A percentile compares a stretch with the other conserved stretches of the same genome.
Conservation (phyloP, 1,139 yeast genomes). For the Lodderomyces beijingensis region DNA sequence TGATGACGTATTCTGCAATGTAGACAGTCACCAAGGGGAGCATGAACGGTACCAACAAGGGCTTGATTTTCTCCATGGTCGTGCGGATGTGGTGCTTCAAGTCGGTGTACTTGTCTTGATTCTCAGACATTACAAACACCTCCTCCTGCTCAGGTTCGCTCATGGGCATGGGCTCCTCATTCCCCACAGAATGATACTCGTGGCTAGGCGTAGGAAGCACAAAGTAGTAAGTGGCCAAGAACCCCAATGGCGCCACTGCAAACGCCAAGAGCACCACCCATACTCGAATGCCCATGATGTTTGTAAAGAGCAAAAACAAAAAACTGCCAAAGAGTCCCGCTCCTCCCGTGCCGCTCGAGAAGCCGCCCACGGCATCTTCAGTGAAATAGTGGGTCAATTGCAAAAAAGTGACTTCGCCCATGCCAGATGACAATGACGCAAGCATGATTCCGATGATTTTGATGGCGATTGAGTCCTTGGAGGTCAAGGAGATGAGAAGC, state of each 20-base stretch:
- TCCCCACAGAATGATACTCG: constrained; percentile 7
- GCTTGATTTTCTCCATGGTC: constrained; percentile 44
- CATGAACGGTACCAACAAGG: constrained; percentile 68
- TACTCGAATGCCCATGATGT: constrained; percentile 28
- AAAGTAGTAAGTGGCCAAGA: constrained; percentile 24
- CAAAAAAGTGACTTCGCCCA: constrained; percentile 86
- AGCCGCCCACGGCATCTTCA: constrained; percentile 61
- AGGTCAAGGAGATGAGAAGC: constrained; percentile 56
- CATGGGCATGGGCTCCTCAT: no score
- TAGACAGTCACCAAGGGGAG: constrained; percentile 80
- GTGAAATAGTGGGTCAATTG: constrained; percentile 71
- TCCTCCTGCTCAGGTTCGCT: not conserved
- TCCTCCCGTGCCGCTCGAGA: constrained; percentile 93
- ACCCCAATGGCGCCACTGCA: constrained; percentile 35
- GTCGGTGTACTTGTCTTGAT: no score
- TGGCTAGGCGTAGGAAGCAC: constrained; percentile 22
- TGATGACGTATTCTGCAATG: constrained; percentile 80
- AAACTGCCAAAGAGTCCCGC: constrained; percentile 85
- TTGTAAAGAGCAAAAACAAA: constrained; percentile 38
- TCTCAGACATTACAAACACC: no score
- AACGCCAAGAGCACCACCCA: constrained; percentile 29
- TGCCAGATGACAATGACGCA: constrained; percentile 82
- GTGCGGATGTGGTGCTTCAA: constrained; percentile 12
- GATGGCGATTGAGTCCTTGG: constrained; percentile 20
- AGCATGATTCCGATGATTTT: constrained; percentile 68